Base-by-base conservation (phyloP, 208 protist species). In the Eutreptiella sp. region DNA sequence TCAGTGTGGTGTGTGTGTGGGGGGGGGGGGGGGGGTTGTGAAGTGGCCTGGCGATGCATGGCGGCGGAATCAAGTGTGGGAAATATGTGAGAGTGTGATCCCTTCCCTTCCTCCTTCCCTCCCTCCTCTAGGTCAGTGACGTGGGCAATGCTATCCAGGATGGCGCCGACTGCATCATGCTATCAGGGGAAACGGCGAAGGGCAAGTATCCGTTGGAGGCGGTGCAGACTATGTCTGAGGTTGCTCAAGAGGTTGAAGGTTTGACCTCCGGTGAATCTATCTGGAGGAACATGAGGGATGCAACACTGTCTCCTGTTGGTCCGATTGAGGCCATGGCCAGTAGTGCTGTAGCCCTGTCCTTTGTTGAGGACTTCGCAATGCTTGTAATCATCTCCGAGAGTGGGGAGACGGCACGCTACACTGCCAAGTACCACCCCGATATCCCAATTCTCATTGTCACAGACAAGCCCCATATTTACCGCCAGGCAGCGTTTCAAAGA, bases 101-200 rank as follows among this genome's bases (percentile, higher is more conserved):
- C n/a, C n/a, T n/a, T n/a, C n/a, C n/a, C n/a, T n/a, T n/a, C n/a
- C n/a, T n/a, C n/a, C n/a, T n/a, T n/a, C n/a, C n/a, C n/a, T n/a
- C n/a, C n/a, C n/a, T n/a, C n/a, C n/a, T n/a, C n/a, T n/a, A n/a
- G n/a, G n/a, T n/a, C n/a, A 91, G 87, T 2, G 92, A 94, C 70
- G 92, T 98, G 19, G 93, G 93, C 31, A 98, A 98, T 70, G 95
- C 94, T 24, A 92, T 99, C 21, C 86, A 96, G 46, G 94, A 98
- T 77, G 97, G 96, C 39, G 93, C 95, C 4, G 97, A 99, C 81
- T 93, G 85, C 75, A 94, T 99, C 32, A 99, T 99, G 97, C 83
- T 99, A 7, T 94, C 85, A 21, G 95, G 95, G 57, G 97, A 99
- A 74, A 98, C 95, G 39, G 95, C 96, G 3, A 97, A 97, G 63